These are phyloP conservation scores for Castanea sativa DNA, from an alignment of 306 rosid species.

Conservation along the genomic window DNA sequence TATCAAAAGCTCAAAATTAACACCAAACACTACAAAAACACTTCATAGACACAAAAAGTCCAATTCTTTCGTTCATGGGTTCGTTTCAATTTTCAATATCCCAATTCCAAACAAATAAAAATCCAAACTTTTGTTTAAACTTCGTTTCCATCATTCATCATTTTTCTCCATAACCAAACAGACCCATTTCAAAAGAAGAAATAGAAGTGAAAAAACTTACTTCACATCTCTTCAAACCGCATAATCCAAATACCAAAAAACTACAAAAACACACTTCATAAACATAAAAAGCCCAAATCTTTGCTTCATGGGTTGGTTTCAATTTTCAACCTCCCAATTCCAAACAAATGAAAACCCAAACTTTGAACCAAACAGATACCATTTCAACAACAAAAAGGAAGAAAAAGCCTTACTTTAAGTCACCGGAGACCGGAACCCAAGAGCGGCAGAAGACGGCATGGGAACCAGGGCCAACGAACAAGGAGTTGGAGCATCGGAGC, in stretches of 20 bases:
- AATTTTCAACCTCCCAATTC: too few species aligned
- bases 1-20: neutral
- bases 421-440: slow-evolving; percentile 66
- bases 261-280: too few species aligned
- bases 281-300: too few species aligned
- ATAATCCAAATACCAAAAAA: too few species aligned
- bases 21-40: neutral
- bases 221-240: too few species aligned
- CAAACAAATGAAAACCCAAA: too few species aligned
- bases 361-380: neutral
- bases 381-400: neutral
- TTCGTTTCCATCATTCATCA: too few species aligned
- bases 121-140: too few species aligned
- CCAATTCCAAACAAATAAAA: too few species aligned
- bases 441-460: slow-evolving; percentile 81
- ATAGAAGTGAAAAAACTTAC: neutral
- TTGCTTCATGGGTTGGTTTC: too few species aligned
- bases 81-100: too few species aligned
- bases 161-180: neutral
- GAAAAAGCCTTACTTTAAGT: slow-evolving; percentile 56
- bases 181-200: neutral
- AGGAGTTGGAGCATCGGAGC: slow-evolving; percentile 58
- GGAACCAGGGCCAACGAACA: slow-evolving; percentile 60
- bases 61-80: too few species aligned
- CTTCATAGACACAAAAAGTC: neutral